Base-by-base conservation (phyloP, 1,284 basidiomycete genomes). In the Trichosporon asahii region DNA sequence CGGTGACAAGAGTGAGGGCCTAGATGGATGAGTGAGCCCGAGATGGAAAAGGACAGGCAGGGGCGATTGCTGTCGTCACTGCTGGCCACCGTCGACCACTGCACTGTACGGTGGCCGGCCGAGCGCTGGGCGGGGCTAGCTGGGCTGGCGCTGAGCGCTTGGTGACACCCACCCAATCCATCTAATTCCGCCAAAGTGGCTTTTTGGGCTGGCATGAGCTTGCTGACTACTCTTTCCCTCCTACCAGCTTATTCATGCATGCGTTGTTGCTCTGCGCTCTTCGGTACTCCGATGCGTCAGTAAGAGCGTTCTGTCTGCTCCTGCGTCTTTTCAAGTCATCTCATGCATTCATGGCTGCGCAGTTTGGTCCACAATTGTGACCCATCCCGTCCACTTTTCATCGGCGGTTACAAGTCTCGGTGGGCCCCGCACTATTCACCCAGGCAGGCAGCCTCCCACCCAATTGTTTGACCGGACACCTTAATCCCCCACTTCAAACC, bases 111-210 rank as follows among this genome's bases (percentile, higher is more conserved):
- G 14, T 37, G 11, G 11, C 35, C 35, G 35, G 35, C 35, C 35
- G 35, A 37, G 35, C 35, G 35, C 35, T 37, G 35, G 35, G 35
- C 35, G 6, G 31, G 31, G 31, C 31, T 6, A 33, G 31, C 31
- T 33, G 31, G 31, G 31, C 31, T 8, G 11, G 35, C 61, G 18
- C 61, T 37, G 61, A 9, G 21, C 61, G 33, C 61, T 9, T 21
- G 21, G 49, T 53, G 49, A 53, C 49, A 23, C 49, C 21, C 49
- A 53, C 49, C 49, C 49, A 53, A 9, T 2, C 25, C 55, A 60
- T 60, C 35, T 63, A 63, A 64, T 37, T 53, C 66, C 66, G 66
- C 66, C 37, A 67, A 67, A 67, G 66, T 67, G 66, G 66, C 66
- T 25, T n/a, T n/a, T n/a, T n/a, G n/a, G 7, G 49, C 49, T 8